phyloP scores from a whole-genome alignment of 164 flowering plant species.

The Amborella trichopoda region DNA sequence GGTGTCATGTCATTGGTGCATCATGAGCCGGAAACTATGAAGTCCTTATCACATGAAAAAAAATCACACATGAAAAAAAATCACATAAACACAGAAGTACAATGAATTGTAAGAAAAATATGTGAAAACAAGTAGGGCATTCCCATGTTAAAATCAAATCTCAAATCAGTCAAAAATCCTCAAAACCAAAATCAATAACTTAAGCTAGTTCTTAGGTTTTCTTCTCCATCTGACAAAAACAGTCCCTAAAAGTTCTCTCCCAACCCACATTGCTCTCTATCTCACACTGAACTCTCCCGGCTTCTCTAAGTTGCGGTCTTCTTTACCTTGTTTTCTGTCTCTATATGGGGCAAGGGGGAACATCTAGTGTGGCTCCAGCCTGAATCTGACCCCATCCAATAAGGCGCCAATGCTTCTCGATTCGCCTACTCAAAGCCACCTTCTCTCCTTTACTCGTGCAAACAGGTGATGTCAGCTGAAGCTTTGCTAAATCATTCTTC shows the following conservation, averaged over 20 bases:
- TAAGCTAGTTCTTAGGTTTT: too few species aligned
- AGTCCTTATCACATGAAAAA: too few species aligned
- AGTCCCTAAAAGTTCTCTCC: constrained; percentile 32
- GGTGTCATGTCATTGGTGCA: too few species aligned
- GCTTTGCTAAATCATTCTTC: constrained; percentile 74
- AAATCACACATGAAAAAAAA: too few species aligned
- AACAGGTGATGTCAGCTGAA: constrained; percentile 79
- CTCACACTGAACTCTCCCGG: background rate
- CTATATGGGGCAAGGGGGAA: constrained; percentile 63
- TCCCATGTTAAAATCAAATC: too few species aligned
- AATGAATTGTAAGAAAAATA: too few species aligned
- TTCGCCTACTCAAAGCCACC: constrained; percentile 70
- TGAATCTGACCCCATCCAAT: constrained; percentile 95
- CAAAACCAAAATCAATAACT: too few species aligned
- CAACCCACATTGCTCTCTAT: constrained; percentile 28
- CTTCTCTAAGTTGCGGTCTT: too few species aligned
- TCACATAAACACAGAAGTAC: too few species aligned
- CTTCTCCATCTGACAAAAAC: constrained; percentile 49
- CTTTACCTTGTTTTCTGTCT: background rate
- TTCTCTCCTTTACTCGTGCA: constrained; percentile 93
- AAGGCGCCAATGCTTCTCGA: constrained; percentile 85
- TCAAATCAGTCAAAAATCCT: too few species aligned
- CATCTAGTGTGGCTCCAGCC: constrained; percentile 70
- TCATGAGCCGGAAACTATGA: too few species aligned
- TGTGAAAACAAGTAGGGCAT: too few species aligned